These are phyloP conservation scores for Populus trichocarpa DNA, from an alignment of 441 rosid species.

Conservation along the genomic window DNA sequence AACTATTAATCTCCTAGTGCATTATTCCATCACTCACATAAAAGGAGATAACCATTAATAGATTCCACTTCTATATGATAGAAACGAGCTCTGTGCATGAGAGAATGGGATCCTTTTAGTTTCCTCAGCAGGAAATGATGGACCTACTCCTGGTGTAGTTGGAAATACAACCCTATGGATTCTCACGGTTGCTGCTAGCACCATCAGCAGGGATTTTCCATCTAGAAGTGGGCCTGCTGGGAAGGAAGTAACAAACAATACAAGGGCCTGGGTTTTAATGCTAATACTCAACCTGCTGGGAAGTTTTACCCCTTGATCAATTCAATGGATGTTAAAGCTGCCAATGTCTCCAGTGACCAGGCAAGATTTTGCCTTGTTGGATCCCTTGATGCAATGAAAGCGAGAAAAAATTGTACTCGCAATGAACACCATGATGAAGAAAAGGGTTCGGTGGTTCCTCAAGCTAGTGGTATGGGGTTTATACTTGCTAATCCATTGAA, in stretches of 20 bases:
- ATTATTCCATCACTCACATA: too few species aligned
- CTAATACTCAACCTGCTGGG: neutral
- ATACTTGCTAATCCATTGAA: conserved; percentile 18
- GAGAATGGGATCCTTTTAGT: conserved; percentile 48
- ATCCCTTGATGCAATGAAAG: conserved; percentile 24
- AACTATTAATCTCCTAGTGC: too few species aligned
- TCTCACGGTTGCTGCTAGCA: conserved; percentile 62
- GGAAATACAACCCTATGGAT: conserved; percentile 56
- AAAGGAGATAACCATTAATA: too few species aligned
- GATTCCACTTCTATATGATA: too few species aligned
- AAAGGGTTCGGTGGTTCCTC: conserved; percentile 13
- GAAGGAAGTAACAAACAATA: conserved; percentile 37
- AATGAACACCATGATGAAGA: neutral
- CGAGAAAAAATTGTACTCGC: conserved; percentile 25
- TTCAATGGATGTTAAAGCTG: conserved; percentile 40
- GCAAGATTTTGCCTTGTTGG: conserved; percentile 19
- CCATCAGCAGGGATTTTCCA: conserved; percentile 59
- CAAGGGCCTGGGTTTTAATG: conserved; percentile 6
- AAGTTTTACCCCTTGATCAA: conserved; percentile 20
- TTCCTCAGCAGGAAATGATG: conserved; percentile 63
- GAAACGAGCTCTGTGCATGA: too few species aligned
- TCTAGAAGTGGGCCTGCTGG: too few species aligned
- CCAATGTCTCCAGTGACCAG: conserved; percentile 19
- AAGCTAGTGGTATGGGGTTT: conserved; percentile 38
- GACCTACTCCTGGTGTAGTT: conserved; percentile 44